Percentiles rank a stretch among this genome's conserved stretches.
Conservation (phyloP, 352 stramenopile genomes). For the Thalassiosira ordinaria region DNA sequence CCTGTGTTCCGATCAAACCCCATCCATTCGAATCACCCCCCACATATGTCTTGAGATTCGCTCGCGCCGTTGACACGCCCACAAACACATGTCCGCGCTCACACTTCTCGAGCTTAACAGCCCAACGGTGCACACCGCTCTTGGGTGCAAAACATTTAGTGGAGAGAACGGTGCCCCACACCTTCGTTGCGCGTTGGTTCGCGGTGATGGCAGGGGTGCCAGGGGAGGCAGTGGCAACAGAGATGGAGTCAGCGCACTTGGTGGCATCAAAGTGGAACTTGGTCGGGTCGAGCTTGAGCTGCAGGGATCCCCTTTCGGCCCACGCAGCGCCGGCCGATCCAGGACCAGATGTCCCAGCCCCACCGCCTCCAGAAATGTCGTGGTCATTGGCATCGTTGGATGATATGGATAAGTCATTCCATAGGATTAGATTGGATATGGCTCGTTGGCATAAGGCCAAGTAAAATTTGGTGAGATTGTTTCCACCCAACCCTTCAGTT, state of each 20-base stretch:
- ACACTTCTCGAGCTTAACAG: slow-evolving; percentile 92
- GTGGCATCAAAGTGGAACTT: slow-evolving; percentile 79
- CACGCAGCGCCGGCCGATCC: neutral
- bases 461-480: slow-evolving; percentile 56
- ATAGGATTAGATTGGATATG: slow-evolving; percentile 58
- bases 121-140: slow-evolving; percentile 80
- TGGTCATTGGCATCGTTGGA: slow-evolving; percentile 61
- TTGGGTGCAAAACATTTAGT: slow-evolving; percentile 78
- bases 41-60: slow-evolving; percentile 95
- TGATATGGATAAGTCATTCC: slow-evolving; percentile 55
- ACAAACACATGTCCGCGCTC: slow-evolving; percentile 96
- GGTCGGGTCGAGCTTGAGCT: slow-evolving; percentile 55
- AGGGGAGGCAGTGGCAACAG: slow-evolving; percentile 59
- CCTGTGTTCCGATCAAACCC: slow-evolving; percentile 98
- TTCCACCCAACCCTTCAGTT: neutral
- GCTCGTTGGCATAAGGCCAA: slow-evolving; percentile 46
- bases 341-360: slow-evolving; percentile 5
- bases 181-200: slow-evolving; percentile 82
- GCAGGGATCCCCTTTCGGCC: slow-evolving; percentile 49
- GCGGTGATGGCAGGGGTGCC: slow-evolving; percentile 48
- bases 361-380: slow-evolving; percentile 52
- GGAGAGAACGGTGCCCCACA: slow-evolving; percentile 82
- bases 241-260: slow-evolving; percentile 85
- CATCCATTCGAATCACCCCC: slow-evolving; percentile 96
- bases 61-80: slow-evolving; percentile 91